These are phyloP conservation scores for Theobroma grandiflorum DNA, from an alignment of 441 rosid species.

Conservation along the genomic window DNA sequence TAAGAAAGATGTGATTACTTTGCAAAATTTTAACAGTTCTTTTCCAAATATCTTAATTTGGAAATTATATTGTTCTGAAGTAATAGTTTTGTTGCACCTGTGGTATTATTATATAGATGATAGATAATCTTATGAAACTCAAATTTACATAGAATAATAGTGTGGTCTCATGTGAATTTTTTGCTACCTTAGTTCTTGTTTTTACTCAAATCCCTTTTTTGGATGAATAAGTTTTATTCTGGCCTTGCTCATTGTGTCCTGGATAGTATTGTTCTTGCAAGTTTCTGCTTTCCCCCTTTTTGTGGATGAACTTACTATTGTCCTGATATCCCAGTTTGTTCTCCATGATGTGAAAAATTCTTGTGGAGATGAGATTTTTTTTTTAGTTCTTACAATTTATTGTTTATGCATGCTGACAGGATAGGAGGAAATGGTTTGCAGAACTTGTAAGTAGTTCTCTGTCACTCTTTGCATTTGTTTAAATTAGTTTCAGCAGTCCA, in stretches of 20 bases:
- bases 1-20: background rate
- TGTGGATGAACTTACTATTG: background rate
- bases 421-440: conserved; percentile 71
- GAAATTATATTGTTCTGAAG: background rate
- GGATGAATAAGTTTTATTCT: background rate
- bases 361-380: conserved; percentile 8
- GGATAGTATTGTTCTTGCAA: background rate
- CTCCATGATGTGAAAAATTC: conserved; percentile 5
- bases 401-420: conserved; percentile 56
- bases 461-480: conserved; percentile 16
- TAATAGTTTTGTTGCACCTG: background rate
- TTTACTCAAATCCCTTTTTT: background rate
- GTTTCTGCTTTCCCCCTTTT: background rate
- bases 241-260: background rate
- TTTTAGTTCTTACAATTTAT: conserved; percentile 32
- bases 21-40: background rate
- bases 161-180: background rate
- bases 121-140: background rate
- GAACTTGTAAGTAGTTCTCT: conserved; percentile 62
- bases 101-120: background rate
- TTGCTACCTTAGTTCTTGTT: background rate
- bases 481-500: background rate
- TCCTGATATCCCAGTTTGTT: conserved; percentile 9
- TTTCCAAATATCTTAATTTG: background rate
- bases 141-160: background rate